Percentiles rank a stretch among this genome's conserved stretches.
phyloP scores from a whole-genome alignment of 164 flowering plant genomes.

The Protea cynaroides region DNA sequence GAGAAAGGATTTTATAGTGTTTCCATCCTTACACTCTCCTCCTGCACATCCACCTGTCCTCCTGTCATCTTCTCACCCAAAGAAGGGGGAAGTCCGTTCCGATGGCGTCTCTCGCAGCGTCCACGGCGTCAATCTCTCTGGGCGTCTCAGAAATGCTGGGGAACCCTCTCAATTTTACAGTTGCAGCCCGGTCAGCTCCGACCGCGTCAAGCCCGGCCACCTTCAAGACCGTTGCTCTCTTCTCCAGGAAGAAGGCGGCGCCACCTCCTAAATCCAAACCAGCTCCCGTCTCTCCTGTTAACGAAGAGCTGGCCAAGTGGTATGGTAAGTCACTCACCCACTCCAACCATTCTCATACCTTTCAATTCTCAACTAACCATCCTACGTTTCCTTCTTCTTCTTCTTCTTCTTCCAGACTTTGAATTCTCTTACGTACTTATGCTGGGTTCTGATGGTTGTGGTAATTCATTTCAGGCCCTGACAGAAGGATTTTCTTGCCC shows the following conservation, averaged over 20 bases:
- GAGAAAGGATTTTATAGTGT: slow-evolving; percentile 44
- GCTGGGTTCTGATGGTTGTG: background rate
- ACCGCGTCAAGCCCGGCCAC: slow-evolving; percentile 40
- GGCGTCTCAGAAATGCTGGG: slow-evolving; percentile 76
- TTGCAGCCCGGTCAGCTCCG: slow-evolving; percentile 38
- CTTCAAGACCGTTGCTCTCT: slow-evolving; percentile 75
- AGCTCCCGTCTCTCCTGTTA: slow-evolving; percentile 33
- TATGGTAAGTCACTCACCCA: slow-evolving; percentile 54
- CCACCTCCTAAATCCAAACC: slow-evolving; percentile 47
- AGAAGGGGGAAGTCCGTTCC: background rate
- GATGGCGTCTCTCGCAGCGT: slow-evolving; percentile 78
- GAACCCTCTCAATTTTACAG: slow-evolving; percentile 42
- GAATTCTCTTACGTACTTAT: background rate
- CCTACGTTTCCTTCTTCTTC: background rate
- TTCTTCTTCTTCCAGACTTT: too few relatives aligned
- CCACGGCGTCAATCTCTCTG: slow-evolving; percentile 54
- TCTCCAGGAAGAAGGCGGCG: slow-evolving; percentile 74
- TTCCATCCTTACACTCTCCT: background rate
- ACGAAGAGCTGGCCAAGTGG: slow-evolving; percentile 99
- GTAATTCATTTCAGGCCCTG: slow-evolving; percentile 58
- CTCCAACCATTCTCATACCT: too few relatives aligned
- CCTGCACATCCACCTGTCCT: background rate
- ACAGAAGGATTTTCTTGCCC: slow-evolving; percentile 94
- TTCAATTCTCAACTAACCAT: too few relatives aligned
- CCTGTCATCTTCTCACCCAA: background rate